phyloP scores from a whole-genome alignment of 2,329 filamentous ascomycete genomes.

The Neofusicoccum parvum region DNA sequence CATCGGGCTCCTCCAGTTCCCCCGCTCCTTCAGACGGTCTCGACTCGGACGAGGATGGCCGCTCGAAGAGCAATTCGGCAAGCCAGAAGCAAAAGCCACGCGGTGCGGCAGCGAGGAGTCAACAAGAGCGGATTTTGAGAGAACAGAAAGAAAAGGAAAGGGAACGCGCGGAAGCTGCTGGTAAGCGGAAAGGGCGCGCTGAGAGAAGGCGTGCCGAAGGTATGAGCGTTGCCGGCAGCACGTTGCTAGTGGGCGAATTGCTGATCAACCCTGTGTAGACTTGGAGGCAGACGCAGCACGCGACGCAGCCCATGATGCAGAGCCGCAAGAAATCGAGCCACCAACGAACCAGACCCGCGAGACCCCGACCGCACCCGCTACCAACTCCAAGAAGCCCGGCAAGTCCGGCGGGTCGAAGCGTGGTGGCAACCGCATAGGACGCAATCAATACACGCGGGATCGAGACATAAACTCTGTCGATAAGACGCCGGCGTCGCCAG shows the following conservation, averaged over 20 bases:
- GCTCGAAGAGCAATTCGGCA: slow-evolving; percentile 44
- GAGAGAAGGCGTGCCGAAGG: slow-evolving; percentile 82
- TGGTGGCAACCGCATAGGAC: slow-evolving; percentile 32
- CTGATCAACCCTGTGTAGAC: slow-evolving; percentile 30
- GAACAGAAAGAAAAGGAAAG: slow-evolving; percentile 67
- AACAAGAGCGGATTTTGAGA: slow-evolving; percentile 65
- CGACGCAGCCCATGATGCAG: slow-evolving; percentile 36
- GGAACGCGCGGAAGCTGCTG: slow-evolving; percentile 72
- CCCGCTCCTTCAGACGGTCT: slow-evolving; percentile 43
- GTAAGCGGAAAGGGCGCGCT: slow-evolving; percentile 77
- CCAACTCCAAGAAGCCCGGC: slow-evolving; percentile 5
- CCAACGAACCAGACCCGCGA: slow-evolving; percentile 7
- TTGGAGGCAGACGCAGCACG: slow-evolving; percentile 33
- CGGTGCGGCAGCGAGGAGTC: slow-evolving; percentile 49
- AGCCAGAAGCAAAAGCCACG: slow-evolving; percentile 47
- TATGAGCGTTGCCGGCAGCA: slow-evolving; percentile 37
- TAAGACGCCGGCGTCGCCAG: slow-evolving; percentile 11
- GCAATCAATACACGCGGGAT: slow-evolving; percentile 43
- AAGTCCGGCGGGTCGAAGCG: slow-evolving; percentile 14
- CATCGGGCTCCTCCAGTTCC: slow-evolving; percentile 39
- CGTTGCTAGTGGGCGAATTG: background rate
- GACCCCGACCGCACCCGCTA: slow-evolving; percentile 11
- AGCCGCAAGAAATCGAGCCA: slow-evolving; percentile 25
- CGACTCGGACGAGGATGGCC: slow-evolving; percentile 71
- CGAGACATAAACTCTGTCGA: slow-evolving; percentile 14